These are phyloP conservation scores for Dianthus caryophyllus DNA, from an alignment of 148 eudicot species.

Conservation along the genomic window DNA sequence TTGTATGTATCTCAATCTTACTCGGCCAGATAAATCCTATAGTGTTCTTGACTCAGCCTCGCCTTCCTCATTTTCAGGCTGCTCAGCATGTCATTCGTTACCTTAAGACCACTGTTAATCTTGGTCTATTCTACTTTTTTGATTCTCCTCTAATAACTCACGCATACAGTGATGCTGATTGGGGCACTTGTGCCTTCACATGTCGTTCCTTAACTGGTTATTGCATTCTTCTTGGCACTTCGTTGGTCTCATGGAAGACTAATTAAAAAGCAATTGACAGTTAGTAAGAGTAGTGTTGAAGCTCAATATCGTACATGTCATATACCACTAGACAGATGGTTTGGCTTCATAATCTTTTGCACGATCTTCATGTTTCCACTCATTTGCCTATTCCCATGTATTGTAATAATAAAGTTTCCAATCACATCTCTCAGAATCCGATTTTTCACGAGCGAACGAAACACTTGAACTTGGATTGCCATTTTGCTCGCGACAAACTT, in stretches of 20 bases:
- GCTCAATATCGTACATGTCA: not conserved
- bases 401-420: not conserved
- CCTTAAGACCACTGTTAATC: no score
- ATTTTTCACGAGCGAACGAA: no score
- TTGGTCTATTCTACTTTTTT: no score
- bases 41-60: no score
- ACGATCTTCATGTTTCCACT: not conserved
- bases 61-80: no score
- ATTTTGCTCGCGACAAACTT: not conserved
- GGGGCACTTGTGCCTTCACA: not conserved
- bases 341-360: not conserved
- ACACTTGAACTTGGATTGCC: not conserved
- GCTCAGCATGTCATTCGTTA: no score
- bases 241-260: not conserved
- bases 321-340: not conserved
- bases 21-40: no score
- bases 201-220: not conserved
- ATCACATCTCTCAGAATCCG: not conserved
- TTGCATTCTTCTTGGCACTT: not conserved
- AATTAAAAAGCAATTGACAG: not conserved
- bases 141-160: no score
- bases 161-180: not conserved
- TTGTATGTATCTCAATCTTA: no score
- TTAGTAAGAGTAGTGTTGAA: not conserved
- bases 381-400: not conserved